A percentile compares a stretch with the other conserved stretches of the same genome.
These are phyloP conservation scores for Backusella liffmaniae DNA, from an alignment of 192 early-diverging fungal genomes.

Conservation along the genomic window DNA sequence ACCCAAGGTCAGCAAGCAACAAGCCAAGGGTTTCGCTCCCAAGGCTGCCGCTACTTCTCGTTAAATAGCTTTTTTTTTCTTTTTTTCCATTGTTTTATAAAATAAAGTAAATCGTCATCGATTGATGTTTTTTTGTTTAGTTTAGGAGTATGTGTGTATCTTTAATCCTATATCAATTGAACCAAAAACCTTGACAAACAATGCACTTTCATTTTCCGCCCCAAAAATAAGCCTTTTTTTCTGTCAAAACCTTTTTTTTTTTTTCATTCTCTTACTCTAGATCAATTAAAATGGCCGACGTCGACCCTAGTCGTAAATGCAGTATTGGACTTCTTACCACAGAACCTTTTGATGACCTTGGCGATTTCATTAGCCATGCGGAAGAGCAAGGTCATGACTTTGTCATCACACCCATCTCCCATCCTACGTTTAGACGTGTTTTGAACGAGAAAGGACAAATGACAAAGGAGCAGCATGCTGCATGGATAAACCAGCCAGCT, in stretches of 20 bases:
- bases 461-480: constrained; percentile 24
- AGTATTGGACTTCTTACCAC: background rate
- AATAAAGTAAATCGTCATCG: background rate
- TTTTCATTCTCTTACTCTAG: background rate
- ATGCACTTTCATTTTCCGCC: too few relatives aligned
- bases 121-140: background rate
- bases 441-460: constrained; percentile 34
- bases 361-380: constrained; percentile 20
- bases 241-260: background rate
- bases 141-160: too few relatives aligned
- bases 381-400: constrained; percentile 49
- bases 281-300: background rate
- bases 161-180: too few relatives aligned
- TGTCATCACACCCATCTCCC: constrained; percentile 49
- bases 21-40: constrained; percentile 73
- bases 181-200: too few relatives aligned
- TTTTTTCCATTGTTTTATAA: background rate
- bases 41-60: constrained; percentile 81
- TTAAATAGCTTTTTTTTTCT: constrained; percentile 50
- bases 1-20: constrained; percentile 76
- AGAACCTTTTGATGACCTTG: background rate
- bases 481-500: constrained; percentile 43
- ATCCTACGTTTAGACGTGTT: constrained; percentile 43
- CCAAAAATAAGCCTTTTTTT: background rate
- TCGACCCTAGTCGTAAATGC: background rate